A percentile compares a stretch with the other conserved stretches of the same genome.
These are phyloP conservation scores for Wickerhamiella occidentalis DNA, from an alignment of 805 yeast species.

Conservation along the genomic window DNA sequence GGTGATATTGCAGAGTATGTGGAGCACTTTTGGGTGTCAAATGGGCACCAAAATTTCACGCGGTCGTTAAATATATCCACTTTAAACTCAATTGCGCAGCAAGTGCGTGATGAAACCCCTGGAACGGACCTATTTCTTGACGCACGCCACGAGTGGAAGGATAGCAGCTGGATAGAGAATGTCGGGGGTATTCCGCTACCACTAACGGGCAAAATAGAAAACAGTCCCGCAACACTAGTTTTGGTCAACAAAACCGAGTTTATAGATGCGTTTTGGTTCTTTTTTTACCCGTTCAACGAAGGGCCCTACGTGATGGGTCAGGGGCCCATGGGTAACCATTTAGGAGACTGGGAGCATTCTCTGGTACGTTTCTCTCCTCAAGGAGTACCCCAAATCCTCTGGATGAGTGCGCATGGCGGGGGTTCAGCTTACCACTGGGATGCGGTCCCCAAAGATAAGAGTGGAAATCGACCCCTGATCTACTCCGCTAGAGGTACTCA, in stretches of 20 bases:
- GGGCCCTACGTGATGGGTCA: conserved; percentile 97
- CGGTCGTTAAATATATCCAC: conserved; percentile 18
- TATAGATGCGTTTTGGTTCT: conserved; percentile 95
- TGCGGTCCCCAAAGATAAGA: conserved; percentile 35
- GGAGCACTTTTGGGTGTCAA: conserved; percentile 47
- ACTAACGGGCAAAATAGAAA: conserved; percentile 53
- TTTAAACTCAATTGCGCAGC: conserved; percentile 13
- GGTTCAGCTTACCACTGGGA: conserved; percentile 77
- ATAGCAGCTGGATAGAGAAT: conserved; percentile 81
- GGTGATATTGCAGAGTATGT: conserved; percentile 66
- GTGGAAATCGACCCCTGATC: conserved; percentile 49
- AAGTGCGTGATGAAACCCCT: background rate
- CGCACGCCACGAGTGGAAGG: conserved; percentile 55
- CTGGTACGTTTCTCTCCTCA: conserved; percentile 61
- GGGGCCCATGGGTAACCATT: conserved; percentile 95
- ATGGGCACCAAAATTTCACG: conserved; percentile 32
- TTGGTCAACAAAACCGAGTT: conserved; percentile 88
- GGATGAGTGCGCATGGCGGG: conserved; percentile 99
- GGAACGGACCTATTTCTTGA: conserved; percentile 42
- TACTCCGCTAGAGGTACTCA: conserved; percentile 94
- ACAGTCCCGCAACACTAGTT: conserved; percentile 71
- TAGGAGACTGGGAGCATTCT: conserved; percentile 98
- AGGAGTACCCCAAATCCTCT: conserved; percentile 68
- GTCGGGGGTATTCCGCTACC: conserved; percentile 50
- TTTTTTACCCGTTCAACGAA: conserved; percentile 81